Evolutionary conservation across 2,329 filamentous ascomycete species (phyloP).

Genomic region (Aspergillus floridensis): DNA sequence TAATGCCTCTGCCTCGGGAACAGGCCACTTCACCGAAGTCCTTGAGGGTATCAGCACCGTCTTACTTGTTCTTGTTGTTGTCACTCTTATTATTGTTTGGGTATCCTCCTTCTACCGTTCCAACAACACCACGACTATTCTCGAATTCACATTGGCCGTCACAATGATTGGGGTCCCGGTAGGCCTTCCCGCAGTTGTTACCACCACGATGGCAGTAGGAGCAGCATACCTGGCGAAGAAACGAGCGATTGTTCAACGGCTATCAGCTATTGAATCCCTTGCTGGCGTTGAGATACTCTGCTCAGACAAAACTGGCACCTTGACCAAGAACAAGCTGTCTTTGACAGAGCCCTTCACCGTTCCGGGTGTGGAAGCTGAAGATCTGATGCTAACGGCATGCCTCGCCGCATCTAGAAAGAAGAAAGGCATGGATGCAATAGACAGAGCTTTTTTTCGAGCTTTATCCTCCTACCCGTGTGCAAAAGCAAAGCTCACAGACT

Average conservation of each 20-base stretch:
- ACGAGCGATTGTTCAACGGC: slow-evolving; percentile 89
- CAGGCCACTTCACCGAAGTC: slow-evolving; percentile 87
- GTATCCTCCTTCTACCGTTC: slow-evolving; percentile 84
- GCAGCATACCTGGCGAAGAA: slow-evolving; percentile 89
- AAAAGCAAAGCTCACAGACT: slow-evolving; percentile 76
- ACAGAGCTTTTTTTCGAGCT: slow-evolving; percentile 90
- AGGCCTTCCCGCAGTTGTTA: slow-evolving; percentile 88
- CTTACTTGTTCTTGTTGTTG: slow-evolving; percentile 74
- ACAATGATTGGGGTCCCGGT: slow-evolving; percentile 91
- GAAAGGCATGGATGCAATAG: slow-evolving; percentile 92
- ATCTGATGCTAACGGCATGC: slow-evolving; percentile 89
- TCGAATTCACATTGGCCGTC: slow-evolving; percentile 82
- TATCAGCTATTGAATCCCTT: slow-evolving; percentile 86
- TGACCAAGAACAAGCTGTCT: slow-evolving; percentile 93
- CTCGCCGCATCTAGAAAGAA: slow-evolving; percentile 88
- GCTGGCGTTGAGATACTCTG: slow-evolving; percentile 92
- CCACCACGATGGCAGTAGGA: slow-evolving; percentile 92
- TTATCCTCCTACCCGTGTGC: slow-evolving; percentile 78
- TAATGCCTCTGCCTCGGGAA: slow-evolving; percentile 68
- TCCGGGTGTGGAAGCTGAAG: slow-evolving; percentile 75
- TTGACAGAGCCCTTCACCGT: slow-evolving; percentile 82
- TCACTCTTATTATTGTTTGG: slow-evolving; percentile 81
- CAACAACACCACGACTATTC: slow-evolving; percentile 73
- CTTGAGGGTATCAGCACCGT: slow-evolving; percentile 82
- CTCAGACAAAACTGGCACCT: slow-evolving; percentile 89